Evolutionary conservation across 2,329 filamentous ascomycete species (phyloP), one percentile per base, ranked within the genome.

Genomic region (Ophiocordyceps camponoti-rufipedis): DNA sequence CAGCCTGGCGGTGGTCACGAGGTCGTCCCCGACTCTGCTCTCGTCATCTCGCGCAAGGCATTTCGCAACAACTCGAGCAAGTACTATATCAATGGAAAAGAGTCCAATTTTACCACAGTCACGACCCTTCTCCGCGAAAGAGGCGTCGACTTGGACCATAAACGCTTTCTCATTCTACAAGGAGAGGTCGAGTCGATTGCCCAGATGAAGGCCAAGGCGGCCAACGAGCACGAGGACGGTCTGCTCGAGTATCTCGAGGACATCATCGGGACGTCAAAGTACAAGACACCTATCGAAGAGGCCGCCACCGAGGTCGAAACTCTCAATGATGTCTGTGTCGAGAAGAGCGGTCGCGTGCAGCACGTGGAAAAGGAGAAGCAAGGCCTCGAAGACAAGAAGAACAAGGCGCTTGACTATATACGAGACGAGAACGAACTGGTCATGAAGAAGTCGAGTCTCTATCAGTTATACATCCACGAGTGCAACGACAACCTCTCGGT

Each of bases 21-120:
- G 55, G 71, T 88, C 13, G 77, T 96, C 42, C 85, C 87, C 38
- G 74, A 91, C 56, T 94, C 89, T 14, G 77, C 83, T 47, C 70
- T 98, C 45, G 71, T 95, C 48, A 83, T 98, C 52, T 95, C 91
- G 8, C 79, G 91, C 56, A 82, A 81, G 58, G 91, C 88, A 0
- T 98, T 98, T 75, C 91, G 87, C 62, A 98, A 96, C 66, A 98
- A 96, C 63, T 82, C 85, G 10, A 96, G 89, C 75, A 94, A 91
- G 62, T 98, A 98, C 65, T 96, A 94, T 65, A 93, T 98, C 67
- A 86, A 98, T 57, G 78, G 75, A 51, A 85, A 82, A 54, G 80
- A 83, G 49, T 94, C 89, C 32, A 94, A 85, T 57, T 98, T 95
- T 60, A 96, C 88, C 0, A 75, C 80, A 0, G 91, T 98, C 28